phyloP scores from a whole-genome alignment of 2,329 filamentous ascomycete species.

The Calonectria crousiana region DNA sequence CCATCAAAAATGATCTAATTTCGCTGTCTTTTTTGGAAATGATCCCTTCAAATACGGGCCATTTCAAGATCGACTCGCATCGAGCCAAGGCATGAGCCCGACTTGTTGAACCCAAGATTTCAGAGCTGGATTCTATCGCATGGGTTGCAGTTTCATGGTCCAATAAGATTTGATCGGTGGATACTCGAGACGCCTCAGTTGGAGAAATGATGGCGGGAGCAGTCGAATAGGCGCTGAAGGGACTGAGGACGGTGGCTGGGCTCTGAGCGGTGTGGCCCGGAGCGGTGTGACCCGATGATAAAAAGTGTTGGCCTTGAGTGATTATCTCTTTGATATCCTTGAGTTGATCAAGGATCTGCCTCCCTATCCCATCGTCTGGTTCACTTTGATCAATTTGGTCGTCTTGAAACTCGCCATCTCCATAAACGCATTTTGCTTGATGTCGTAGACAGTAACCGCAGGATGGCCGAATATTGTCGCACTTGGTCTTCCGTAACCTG shows the following conservation, averaged over 20 bases:
- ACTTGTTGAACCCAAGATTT: neutral
- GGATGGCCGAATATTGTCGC: conserved; percentile 28
- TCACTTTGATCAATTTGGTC: neutral
- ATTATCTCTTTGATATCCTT: conserved; percentile 27
- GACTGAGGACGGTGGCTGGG: neutral
- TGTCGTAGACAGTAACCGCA: conserved; percentile 28
- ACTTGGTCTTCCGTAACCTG: conserved; percentile 30
- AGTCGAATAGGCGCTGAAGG: neutral
- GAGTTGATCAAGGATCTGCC: conserved; percentile 26
- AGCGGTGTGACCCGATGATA: no score
- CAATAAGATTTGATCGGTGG: neutral
- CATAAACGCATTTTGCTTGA: conserved; percentile 28
- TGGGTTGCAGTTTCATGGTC: neutral
- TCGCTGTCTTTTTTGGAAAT: conserved; percentile 8
- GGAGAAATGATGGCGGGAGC: neutral
- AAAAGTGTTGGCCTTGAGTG: neutral
- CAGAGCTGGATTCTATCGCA: neutral
- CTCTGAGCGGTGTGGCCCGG: neutral
- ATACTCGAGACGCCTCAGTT: neutral
- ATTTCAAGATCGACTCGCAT: conserved; percentile 24
- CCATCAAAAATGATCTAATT: conserved; percentile 29
- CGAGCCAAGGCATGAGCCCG: conserved; percentile 19
- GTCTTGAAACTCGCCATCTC: conserved; percentile 14
- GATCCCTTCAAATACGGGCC: conserved; percentile 22
- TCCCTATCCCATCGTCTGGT: conserved; percentile 12